Evolutionary conservation across 2,329 filamentous ascomycete genomes (phyloP), one percentile per base, ranked within the genome.

Genomic region (Phoma sp.): DNA sequence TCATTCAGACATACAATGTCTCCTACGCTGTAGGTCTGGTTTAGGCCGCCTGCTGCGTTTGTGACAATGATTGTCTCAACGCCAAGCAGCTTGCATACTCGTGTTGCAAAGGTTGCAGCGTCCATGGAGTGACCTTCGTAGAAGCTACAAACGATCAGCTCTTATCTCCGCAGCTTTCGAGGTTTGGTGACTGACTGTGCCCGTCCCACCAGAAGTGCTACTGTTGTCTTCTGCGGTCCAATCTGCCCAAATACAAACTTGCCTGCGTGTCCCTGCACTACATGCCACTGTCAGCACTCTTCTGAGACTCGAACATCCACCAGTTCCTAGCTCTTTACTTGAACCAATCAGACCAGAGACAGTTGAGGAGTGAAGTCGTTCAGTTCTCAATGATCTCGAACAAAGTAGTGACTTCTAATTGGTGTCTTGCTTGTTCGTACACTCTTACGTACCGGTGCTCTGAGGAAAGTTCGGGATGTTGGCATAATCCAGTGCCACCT

Each of bases 91-190:
- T 85, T 87, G 75, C 88, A 85, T 6, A 89, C 83, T 47, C 87
- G 81, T 10, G 86, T 83, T 24, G 86, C 85, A 64, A 88, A 88
- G 24, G 86, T 86, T 33, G 86, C 81, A 41, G 81, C 77, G 49
- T 86, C 80, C 75, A 88, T 86, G 2, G 81, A 80, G 67, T 89
- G 83, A 31, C 87, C 87, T 74, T 89, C 87, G 68, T 88, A 89
- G 75, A 86, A 88, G 73, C 86, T 88, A 44, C 37, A 22, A 15
- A 45, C 49, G 41, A 36, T 71, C 46, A 71, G 58, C n/a, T 17
- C 3, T 13, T 9, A 19, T 12, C 4, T 43, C n/a, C 19, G 6
- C 21, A 25, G 25, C 27, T 43, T 50, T 21, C 43, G 40, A 15
- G 33, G 22, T 33, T 36, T 12, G 37, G 45, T 58, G 15, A 80